These are phyloP conservation scores for Mariannaea elegans DNA, from an alignment of 2,329 filamentous ascomycete genomes.

Conservation along the genomic window DNA sequence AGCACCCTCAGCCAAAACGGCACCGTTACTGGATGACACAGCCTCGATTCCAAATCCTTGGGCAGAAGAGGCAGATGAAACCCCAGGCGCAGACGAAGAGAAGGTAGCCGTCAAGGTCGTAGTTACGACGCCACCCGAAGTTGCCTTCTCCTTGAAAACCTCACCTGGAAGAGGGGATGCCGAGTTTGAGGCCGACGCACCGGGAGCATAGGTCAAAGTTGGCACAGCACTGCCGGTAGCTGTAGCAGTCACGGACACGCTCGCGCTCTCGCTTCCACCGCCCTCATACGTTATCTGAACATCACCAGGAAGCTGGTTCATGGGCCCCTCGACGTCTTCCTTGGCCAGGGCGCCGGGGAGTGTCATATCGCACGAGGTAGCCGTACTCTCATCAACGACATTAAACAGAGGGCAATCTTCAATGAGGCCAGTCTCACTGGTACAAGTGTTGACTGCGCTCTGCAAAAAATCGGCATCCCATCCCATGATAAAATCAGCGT, in stretches of 20 bases:
- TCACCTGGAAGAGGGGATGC: constrained; percentile 52
- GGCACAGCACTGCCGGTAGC: constrained; percentile 23
- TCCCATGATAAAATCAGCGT: constrained; percentile 76
- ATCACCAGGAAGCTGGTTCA: constrained; percentile 72
- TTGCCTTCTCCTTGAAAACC: constrained; percentile 50
- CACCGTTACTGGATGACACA: constrained; percentile 17
- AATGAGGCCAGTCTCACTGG: constrained; percentile 72
- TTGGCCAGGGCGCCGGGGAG: constrained; percentile 61
- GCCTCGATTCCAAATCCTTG: constrained; percentile 22
- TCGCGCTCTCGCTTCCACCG: constrained; percentile 27
- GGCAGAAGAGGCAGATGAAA: constrained; percentile 14
- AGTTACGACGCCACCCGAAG: constrained; percentile 29
- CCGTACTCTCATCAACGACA: constrained; percentile 68
- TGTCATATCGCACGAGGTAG: constrained; percentile 69
- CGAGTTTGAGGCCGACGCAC: constrained; percentile 43
- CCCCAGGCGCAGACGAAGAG: constrained; percentile 19
- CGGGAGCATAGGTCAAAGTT: constrained; percentile 49
- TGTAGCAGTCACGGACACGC: constrained; percentile 17
- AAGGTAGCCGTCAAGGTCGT: constrained; percentile 12
- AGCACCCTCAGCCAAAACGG: constrained; percentile 25
- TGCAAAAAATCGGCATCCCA: constrained; percentile 78
- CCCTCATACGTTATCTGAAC: constrained; percentile 53
- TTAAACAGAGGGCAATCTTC: constrained; percentile 79
- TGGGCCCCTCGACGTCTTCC: constrained; percentile 68
- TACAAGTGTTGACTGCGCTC: constrained; percentile 83